Evolutionary conservation across 176 grass and related monocot species (phyloP).

Genomic region (Coix lacrymajobi): DNA sequence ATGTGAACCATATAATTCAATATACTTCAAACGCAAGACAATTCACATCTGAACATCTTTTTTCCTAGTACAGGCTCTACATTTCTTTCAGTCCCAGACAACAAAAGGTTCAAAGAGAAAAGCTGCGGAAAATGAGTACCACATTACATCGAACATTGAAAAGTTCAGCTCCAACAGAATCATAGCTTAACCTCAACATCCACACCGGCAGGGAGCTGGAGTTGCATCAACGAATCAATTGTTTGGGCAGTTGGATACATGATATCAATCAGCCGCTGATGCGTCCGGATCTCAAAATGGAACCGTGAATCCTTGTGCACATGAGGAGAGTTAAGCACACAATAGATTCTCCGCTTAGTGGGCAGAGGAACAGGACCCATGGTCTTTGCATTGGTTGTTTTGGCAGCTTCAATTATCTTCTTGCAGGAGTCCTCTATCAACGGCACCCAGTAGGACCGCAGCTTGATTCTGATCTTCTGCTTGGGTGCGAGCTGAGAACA

Average conservation of each 20-base stretch:
- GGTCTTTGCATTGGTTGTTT: constrained; percentile 87
- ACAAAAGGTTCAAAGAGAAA: constrained; percentile 7
- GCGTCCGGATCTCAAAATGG: constrained; percentile 94
- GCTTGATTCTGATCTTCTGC: constrained; percentile 92
- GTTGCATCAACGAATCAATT: constrained; percentile 89
- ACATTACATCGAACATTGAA: constrained; percentile 12
- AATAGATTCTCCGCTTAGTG: constrained; percentile 76
- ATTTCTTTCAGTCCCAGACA: constrained; percentile 20
- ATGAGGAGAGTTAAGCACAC: constrained; percentile 94
- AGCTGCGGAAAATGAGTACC: constrained; percentile 12
- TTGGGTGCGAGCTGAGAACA: constrained; percentile 65
- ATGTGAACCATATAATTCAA: not conserved
- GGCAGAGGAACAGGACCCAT: constrained; percentile 89
- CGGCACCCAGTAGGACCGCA: constrained; percentile 88
- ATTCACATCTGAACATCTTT: constrained; percentile 6
- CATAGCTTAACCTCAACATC: constrained; percentile 98
- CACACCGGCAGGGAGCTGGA: constrained; percentile 91
- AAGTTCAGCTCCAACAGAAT: constrained; percentile 29
- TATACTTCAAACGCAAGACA: constrained; percentile 17
- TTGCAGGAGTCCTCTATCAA: constrained; percentile 95
- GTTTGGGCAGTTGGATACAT: constrained; percentile 92
- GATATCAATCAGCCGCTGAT: constrained; percentile 89
- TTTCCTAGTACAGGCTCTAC: constrained; percentile 37
- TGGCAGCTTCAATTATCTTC: constrained; percentile 82
- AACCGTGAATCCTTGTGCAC: constrained; percentile 97